These are phyloP conservation scores for Macaranga tanarius DNA, from an alignment of 441 rosid species.

Conservation along the genomic window DNA sequence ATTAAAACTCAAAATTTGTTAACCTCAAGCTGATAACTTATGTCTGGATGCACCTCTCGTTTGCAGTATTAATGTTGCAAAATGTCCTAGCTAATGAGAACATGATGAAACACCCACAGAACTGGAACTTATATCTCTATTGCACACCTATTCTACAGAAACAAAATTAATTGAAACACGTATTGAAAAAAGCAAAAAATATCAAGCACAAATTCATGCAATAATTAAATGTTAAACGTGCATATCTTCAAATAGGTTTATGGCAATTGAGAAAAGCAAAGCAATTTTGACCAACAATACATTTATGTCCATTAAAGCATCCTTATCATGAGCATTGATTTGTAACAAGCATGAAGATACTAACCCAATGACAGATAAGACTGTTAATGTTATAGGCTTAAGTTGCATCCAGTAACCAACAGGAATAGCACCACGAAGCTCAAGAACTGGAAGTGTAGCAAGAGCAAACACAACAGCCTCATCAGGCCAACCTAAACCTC, in stretches of 20 bases:
- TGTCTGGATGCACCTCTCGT: conserved; percentile 1
- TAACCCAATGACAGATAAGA: conserved; percentile 70
- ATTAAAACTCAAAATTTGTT: conserved; percentile 16
- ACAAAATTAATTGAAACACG: not conserved
- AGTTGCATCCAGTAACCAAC: conserved; percentile 98
- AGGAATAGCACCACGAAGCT: conserved; percentile 94
- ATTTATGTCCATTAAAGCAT: no score
- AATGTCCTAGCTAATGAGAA: not conserved
- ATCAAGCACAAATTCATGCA: not conserved
- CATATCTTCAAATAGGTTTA: conserved; percentile 8
- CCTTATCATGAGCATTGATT: not conserved
- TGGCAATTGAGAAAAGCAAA: conserved; percentile 3
- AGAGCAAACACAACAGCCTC: conserved; percentile 84
- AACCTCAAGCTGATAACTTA: conserved; percentile 5
- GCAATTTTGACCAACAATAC: no score
- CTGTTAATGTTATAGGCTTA: conserved; percentile 51
- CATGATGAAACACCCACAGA: not conserved
- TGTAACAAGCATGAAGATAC: conserved; percentile 25
- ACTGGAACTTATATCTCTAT: not conserved
- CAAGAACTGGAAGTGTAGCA: conserved; percentile 83
- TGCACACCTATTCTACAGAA: not conserved
- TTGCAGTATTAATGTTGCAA: not conserved
- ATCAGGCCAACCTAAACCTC: conserved; percentile 76
- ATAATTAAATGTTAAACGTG: not conserved
- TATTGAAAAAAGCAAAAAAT: not conserved